Evolutionary conservation across 306 rosid genomes (phyloP), one percentile per base, ranked within the genome.

Genomic region (Betula pendula): DNA sequence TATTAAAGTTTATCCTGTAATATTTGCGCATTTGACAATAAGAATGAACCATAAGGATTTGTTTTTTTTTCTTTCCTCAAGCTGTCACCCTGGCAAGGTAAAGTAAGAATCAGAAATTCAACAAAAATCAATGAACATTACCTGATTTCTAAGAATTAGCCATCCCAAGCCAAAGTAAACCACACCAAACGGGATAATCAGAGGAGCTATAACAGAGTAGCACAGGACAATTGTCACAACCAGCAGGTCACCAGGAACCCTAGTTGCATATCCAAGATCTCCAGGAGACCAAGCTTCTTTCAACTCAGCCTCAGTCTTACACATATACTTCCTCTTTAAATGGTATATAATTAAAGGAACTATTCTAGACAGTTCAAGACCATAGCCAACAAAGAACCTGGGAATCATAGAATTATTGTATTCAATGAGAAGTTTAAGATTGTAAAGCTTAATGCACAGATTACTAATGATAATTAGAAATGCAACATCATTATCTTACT

Each of bases 81-180:
- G 49, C 3, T 45, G 49, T 45, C 49, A 9, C 12, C 15, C 3
- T 45, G 49, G 49, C 3, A 45, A 13, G 16, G 49, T 45, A 45
- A 45, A 67, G n/a, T 55, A 69, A n/a, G 33, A 22, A 25, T 27
- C 49, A 42, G 25, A 53, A 5, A 50, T 19, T 14, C 15, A 38
- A 66, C 66, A 81, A 67, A 55, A 50, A 48, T 76, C 8, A 42
- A 56, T 71, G 42, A 73, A 66, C 42, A 43, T 81, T 70, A 96
- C 99, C 97, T 96, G 99, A 83, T 96, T 96, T 31, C 97, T 88
- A 80, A 96, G 93, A 75, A 96, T 25, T 55, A 96, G 94, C 99
- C 99, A 96, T 82, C 96, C 99, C 0, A 91, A 75, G 67, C 90
- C 97, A 43, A 96, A 92, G 82, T 91, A 92, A 16, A 89, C 50